Conservation (phyloP, 805 yeast genomes). For the Tetrapisispora fleetii region DNA sequence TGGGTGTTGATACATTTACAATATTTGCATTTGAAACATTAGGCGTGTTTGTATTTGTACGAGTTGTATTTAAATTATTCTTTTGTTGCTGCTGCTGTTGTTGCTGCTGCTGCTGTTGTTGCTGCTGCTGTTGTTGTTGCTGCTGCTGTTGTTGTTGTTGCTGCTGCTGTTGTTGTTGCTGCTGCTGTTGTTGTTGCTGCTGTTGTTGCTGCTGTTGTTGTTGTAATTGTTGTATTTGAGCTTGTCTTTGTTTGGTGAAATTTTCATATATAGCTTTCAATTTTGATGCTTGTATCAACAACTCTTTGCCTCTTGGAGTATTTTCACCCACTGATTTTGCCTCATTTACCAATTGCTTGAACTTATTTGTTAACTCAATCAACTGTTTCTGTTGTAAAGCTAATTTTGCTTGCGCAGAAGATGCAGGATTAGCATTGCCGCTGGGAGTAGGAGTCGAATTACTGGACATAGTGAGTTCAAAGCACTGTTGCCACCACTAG, state of each 20-base stretch:
- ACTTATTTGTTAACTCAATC: constrained; percentile 49
- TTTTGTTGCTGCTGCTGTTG: background rate
- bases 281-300: constrained; percentile 50
- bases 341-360: constrained; percentile 46
- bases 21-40: background rate
- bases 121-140: constrained; percentile 2
- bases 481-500: too few species aligned
- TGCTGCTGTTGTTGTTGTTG: constrained; percentile 6
- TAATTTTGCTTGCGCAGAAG: constrained; percentile 1
- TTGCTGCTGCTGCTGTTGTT: constrained; percentile 6
- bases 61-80: background rate
- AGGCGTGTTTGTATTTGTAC: constrained; percentile 1
- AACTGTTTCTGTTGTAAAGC: constrained; percentile 23
- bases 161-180: too few species aligned
- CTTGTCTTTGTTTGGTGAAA: constrained; percentile 34
- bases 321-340: constrained; percentile 53
- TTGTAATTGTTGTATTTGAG: constrained; percentile 2
- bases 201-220: constrained; percentile 5
- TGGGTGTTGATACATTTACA: constrained; percentile 5
- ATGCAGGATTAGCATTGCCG: background rate
- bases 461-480: background rate
- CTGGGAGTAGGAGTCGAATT: background rate
- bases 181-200: constrained; percentile 7
- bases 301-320: constrained; percentile 53
- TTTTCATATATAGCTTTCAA: constrained; percentile 51